These are phyloP conservation scores for Leccinellum albellum DNA, from an alignment of 768 basidiomycete species.

Conservation along the genomic window DNA sequence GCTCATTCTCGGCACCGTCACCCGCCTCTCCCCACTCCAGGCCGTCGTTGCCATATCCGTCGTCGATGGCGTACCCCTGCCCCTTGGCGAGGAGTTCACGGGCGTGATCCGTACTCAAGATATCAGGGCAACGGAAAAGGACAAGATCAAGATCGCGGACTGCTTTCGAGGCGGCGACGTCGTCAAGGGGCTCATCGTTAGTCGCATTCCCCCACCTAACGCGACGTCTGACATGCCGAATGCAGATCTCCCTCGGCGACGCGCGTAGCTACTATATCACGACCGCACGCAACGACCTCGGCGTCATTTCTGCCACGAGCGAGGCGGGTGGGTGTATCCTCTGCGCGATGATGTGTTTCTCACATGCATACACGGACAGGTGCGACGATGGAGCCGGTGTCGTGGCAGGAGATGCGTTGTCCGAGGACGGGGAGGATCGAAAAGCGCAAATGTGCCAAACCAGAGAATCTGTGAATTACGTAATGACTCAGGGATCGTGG, in stretches of 20 bases:
- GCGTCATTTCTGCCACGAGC: constrained; percentile 87
- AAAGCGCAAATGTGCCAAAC: constrained; percentile 84
- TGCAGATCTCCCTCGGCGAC: constrained; percentile 86
- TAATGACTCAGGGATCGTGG: constrained; percentile 20
- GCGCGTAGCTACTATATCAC: constrained; percentile 90
- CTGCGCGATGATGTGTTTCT: not conserved
- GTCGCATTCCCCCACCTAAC: constrained; percentile 23
- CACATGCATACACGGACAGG: constrained; percentile 39
- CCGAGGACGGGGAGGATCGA: constrained; percentile 76
- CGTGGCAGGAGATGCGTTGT: constrained; percentile 91
- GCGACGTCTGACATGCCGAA: constrained; percentile 3
- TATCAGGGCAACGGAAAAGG: constrained; percentile 85
- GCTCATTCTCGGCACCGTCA: constrained; percentile 78
- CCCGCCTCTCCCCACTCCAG: constrained; percentile 78
- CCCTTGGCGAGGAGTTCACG: constrained; percentile 81
- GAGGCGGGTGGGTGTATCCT: constrained; percentile 49
- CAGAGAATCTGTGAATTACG: constrained; percentile 52
- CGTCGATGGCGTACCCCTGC: constrained; percentile 81
- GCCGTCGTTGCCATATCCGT: constrained; percentile 81
- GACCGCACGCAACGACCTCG: constrained; percentile 85
- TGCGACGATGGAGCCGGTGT: constrained; percentile 78
- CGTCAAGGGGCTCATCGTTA: constrained; percentile 79
- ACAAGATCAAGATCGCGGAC: constrained; percentile 83
- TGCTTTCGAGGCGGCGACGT: constrained; percentile 93
- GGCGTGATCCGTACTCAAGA: constrained; percentile 89